Conservation (phyloP, 805 yeast species). For the Myxozyma geophila region DNA sequence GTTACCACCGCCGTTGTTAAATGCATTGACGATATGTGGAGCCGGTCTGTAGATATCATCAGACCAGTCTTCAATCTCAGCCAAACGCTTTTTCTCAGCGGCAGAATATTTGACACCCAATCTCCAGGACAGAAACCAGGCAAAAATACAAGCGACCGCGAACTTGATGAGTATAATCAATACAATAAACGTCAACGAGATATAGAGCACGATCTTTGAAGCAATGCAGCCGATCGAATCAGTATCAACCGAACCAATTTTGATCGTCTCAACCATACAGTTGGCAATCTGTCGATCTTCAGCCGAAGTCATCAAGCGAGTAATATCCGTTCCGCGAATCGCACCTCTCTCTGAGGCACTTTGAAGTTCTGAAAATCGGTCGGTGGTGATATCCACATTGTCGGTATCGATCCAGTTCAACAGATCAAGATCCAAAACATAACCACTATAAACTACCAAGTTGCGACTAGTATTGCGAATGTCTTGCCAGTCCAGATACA, state of each 20-base stretch:
- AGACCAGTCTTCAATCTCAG: conserved; percentile 84
- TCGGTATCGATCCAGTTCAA: conserved; percentile 73
- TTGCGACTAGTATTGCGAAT: conserved; percentile 69
- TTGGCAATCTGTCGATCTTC: conserved; percentile 73
- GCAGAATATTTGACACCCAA: conserved; percentile 78
- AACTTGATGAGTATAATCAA: conserved; percentile 80
- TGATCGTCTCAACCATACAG: conserved; percentile 82
- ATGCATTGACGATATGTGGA: conserved; percentile 47
- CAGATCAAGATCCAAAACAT: conserved; percentile 79
- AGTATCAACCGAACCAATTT: conserved; percentile 87
- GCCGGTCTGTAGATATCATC: conserved; percentile 61
- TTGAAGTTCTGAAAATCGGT: conserved; percentile 55
- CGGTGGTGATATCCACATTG: conserved; percentile 71
- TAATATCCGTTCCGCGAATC: conserved; percentile 79
- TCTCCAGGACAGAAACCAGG: conserved; percentile 71
- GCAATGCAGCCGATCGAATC: conserved; percentile 94
- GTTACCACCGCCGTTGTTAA: conserved; percentile 22
- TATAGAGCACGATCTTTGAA: conserved; percentile 76
- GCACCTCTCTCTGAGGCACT: conserved; percentile 58
- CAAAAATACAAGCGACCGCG: conserved; percentile 83
- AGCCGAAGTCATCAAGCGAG: conserved; percentile 68
- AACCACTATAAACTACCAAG: conserved; percentile 86
- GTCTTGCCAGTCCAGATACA: conserved; percentile 90
- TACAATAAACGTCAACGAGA: conserved; percentile 82
- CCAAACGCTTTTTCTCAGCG: conserved; percentile 63